Evolutionary conservation across 2,329 filamentous ascomycete species (phyloP).

Genomic region (Colletotrichum trifolii): DNA sequence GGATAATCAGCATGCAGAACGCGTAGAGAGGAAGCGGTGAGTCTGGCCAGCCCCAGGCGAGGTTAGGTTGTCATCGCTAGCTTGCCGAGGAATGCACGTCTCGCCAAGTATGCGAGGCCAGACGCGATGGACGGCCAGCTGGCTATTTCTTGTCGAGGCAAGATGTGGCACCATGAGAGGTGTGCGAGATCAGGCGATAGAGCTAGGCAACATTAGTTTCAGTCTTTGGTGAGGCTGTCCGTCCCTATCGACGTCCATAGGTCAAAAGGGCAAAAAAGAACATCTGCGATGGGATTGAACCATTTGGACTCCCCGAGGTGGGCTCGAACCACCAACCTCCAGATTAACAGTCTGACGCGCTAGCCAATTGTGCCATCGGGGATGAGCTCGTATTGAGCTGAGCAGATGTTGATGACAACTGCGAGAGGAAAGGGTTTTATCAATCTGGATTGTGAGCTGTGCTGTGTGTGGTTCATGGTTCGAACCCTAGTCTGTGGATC

Average conservation of each 20-base stretch:
- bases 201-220: no score
- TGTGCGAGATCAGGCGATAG: no score
- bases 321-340: constrained; percentile 38
- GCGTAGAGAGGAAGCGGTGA: no score
- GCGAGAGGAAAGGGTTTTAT: not conserved
- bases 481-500: constrained; percentile 5
- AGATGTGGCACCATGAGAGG: no score
- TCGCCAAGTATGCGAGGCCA: no score
- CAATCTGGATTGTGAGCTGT: not conserved
- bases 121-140: no score
- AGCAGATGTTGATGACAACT: constrained; percentile 4
- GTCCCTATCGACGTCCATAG: not conserved
- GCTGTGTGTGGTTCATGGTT: not conserved
- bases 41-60: no score
- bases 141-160: no score
- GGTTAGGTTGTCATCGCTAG: no score
- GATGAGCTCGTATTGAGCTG: constrained; percentile 27
- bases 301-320: constrained; percentile 33
- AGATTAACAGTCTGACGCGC: constrained; percentile 38
- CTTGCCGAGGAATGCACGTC: no score
- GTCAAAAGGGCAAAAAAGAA: not conserved
- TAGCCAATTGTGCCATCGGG: constrained; percentile 38
- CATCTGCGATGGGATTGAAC: constrained; percentile 10
- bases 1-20: not conserved
- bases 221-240: not conserved